Evolutionary conservation across 805 yeast genomes (phyloP), one percentile per base, ranked within the genome.

Genomic region (Kodamaea kaohsiungensis): DNA sequence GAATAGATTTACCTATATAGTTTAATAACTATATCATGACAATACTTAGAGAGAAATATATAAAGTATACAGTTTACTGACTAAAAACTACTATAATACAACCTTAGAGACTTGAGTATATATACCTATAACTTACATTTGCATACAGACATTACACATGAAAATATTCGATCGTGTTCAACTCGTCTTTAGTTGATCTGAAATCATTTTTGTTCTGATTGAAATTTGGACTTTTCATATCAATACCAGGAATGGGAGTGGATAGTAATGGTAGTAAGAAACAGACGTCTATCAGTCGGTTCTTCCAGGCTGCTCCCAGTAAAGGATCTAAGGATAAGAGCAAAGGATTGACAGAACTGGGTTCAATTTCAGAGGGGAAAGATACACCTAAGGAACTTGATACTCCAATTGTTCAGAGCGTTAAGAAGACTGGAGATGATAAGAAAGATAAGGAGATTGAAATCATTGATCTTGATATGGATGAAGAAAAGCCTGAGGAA

Each of bases 271-370:
- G 27, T 43, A 18, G 17, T 27, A 55, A 46, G 51, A 51, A 40
- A 13, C 61, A 58, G 52, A 48, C 46, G 3, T 48, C 56, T 3
- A 56, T 58, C 13, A 58, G 61, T 45, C 52, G 50, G 17, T 58
- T 58, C 48, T 58, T 58, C 53, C 45, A 46, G 33, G 15, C 53
- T 15, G 25, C 17, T 10, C 19, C 45, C n/a, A 40, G 45, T 16
- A 17, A 4, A 13, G 25, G 12, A 17, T 4, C 19, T 42, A 27
- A 25, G 51, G 52, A 33, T n/a, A 18, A 25, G 38, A 33, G 16
- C 46, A 43, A 18, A 13, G 45, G 53, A 39, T n/a, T 39, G 17
- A 17, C 43, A 8, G 43, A 39, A 8, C 5, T 2, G 15, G 43
- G 8, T 2, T 13, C 43, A 7, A 3, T 17, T 30, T 5, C 5